Evolutionary conservation across 2,329 filamentous ascomycete species (phyloP).

Genomic region (Fusarium chlamydosporum): DNA sequence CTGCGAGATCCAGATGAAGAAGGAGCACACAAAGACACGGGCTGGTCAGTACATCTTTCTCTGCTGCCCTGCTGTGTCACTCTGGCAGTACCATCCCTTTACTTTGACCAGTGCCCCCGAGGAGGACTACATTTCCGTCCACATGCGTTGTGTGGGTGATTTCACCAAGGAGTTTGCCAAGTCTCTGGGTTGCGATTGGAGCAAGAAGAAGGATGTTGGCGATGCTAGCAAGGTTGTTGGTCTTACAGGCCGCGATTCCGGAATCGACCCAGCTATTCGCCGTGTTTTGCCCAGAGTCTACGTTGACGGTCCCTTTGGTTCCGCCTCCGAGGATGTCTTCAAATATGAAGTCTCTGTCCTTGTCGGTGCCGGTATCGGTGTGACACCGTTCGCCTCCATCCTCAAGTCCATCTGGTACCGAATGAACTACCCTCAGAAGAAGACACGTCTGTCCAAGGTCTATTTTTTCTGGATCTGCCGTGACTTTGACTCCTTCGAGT

Average conservation of each 20-base stretch:
- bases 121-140: conserved; percentile 90
- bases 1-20: conserved; percentile 93
- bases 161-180: conserved; percentile 80
- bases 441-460: conserved; percentile 84
- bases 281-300: conserved; percentile 84
- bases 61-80: conserved; percentile 86
- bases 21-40: conserved; percentile 84
- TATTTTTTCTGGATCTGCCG: conserved; percentile 96
- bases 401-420: conserved; percentile 95
- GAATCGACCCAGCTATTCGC: conserved; percentile 77
- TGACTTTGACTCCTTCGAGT: conserved; percentile 90
- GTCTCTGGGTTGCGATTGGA: conserved; percentile 82
- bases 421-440: conserved; percentile 87
- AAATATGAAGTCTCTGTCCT: conserved; percentile 86
- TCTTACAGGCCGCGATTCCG: conserved; percentile 70
- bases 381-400: conserved; percentile 89
- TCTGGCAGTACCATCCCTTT: conserved; percentile 92
- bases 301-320: conserved; percentile 87
- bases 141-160: conserved; percentile 86
- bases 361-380: conserved; percentile 86
- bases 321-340: conserved; percentile 89
- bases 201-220: conserved; percentile 56
- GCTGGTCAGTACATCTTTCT: conserved; percentile 92
- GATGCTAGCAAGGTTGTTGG: conserved; percentile 77
- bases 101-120: conserved; percentile 89